phyloP scores from a whole-genome alignment of 768 basidiomycete species.

The Amanita inopinata region DNA sequence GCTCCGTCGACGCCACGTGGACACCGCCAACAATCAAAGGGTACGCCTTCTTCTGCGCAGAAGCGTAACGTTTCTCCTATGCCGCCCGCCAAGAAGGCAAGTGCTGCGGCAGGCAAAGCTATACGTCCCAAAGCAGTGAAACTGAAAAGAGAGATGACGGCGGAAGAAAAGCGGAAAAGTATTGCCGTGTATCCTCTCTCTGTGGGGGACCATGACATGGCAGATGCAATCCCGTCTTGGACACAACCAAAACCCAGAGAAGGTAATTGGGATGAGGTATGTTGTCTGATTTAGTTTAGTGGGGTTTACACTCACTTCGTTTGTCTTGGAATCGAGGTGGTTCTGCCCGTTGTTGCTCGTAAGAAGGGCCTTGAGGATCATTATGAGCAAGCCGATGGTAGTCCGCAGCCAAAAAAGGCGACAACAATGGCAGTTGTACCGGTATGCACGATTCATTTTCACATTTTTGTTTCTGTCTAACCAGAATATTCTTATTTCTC shows the following conservation, averaged over 20 bases:
- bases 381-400: slow-evolving; percentile 64
- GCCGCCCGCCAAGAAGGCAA: slow-evolving; percentile 16
- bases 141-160: slow-evolving; percentile 29
- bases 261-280: slow-evolving; percentile 81
- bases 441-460: slow-evolving; percentile 29
- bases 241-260: slow-evolving; percentile 58
- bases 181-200: slow-evolving; percentile 64
- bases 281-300: slow-evolving; percentile 16
- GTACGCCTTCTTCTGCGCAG: slow-evolving; percentile 14
- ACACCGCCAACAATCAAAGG: slow-evolving; percentile 22
- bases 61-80: slow-evolving; percentile 26
- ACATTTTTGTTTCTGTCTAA: not conserved
- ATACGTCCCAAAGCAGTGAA: slow-evolving; percentile 31
- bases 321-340: slow-evolving; percentile 39
- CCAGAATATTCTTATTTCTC: slow-evolving; percentile 3
- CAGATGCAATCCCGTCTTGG: slow-evolving; percentile 76
- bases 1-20: slow-evolving; percentile 18
- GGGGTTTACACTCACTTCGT: slow-evolving; percentile 8
- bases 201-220: slow-evolving; percentile 37
- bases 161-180: slow-evolving; percentile 41
- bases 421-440: slow-evolving; percentile 37
- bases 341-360: slow-evolving; percentile 75
- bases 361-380: slow-evolving; percentile 70
- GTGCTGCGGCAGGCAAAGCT: slow-evolving; percentile 13
- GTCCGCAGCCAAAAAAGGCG: slow-evolving; percentile 40